Conservation (phyloP, 495 filamentous ascomycete genomes). For the Penicillium cataractarum region DNA sequence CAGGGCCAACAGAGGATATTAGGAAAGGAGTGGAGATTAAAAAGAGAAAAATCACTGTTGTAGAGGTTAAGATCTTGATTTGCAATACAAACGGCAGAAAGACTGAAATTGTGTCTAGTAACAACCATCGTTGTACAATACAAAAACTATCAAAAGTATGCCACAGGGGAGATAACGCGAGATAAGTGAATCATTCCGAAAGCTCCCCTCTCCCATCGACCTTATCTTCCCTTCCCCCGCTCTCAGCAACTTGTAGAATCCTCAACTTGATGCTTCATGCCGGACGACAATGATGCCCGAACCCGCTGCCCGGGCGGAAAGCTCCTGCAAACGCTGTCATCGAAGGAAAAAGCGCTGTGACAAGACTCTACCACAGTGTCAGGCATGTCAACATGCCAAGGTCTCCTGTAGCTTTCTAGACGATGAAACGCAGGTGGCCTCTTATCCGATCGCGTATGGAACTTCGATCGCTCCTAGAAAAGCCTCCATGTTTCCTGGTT, state of each 20-base stretch:
- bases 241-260: background rate
- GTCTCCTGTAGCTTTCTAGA: slow-evolving; percentile 42
- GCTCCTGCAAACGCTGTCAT: slow-evolving; percentile 42
- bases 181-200: background rate
- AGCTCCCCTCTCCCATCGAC: background rate
- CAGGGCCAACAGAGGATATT: no score
- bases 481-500: no score
- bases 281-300: slow-evolving; percentile 12
- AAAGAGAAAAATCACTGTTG: background rate
- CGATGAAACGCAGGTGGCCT: slow-evolving; percentile 38
- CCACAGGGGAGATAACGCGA: background rate
- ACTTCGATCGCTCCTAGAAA: background rate
- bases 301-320: slow-evolving; percentile 19
- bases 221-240: slow-evolving; percentile 15
- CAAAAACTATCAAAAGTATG: background rate
- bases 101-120: background rate
- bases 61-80: background rate
- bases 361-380: slow-evolving; percentile 37
- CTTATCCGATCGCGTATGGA: slow-evolving; percentile 41
- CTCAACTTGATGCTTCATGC: slow-evolving; percentile 11
- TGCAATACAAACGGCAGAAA: background rate
- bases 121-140: background rate
- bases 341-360: slow-evolving; percentile 45
- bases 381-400: slow-evolving; percentile 36
- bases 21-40: background rate